These are phyloP conservation scores for Pyrenula aspistea DNA, from an alignment of 495 filamentous ascomycete genomes.

Conservation along the genomic window DNA sequence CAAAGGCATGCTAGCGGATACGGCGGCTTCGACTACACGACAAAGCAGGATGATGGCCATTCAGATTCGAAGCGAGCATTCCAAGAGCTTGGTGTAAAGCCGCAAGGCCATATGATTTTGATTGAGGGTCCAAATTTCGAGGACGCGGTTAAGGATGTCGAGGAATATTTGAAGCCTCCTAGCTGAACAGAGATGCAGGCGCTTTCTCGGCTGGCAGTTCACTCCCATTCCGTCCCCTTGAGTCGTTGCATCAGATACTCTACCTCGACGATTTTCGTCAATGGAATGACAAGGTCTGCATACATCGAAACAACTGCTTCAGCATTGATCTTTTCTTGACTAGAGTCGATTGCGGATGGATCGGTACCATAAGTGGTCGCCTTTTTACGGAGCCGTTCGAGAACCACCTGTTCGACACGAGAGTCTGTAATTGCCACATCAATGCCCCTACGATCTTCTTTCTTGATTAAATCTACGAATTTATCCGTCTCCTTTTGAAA, in stretches of 20 bases:
- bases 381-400: slow-evolving; percentile 80
- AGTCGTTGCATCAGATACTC: slow-evolving; percentile 95
- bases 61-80: slow-evolving; percentile 90
- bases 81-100: slow-evolving; percentile 80
- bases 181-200: slow-evolving; percentile 7
- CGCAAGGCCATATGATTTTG: slow-evolving; percentile 67
- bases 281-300: slow-evolving; percentile 85
- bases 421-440: slow-evolving; percentile 82
- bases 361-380: slow-evolving; percentile 92
- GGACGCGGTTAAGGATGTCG: slow-evolving; percentile 54
- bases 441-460: slow-evolving; percentile 66
- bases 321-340: slow-evolving; percentile 68
- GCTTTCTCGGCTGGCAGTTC: slow-evolving; percentile 6
- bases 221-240: slow-evolving; percentile 54
- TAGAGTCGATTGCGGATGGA: slow-evolving; percentile 51
- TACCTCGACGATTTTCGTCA: slow-evolving; percentile 95
- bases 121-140: slow-evolving; percentile 60
- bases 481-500: slow-evolving; percentile 71
- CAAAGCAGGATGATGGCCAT: slow-evolving; percentile 59
- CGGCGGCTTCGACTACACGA: slow-evolving; percentile 63
- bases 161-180: slow-evolving; percentile 50
- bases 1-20: slow-evolving; percentile 55
- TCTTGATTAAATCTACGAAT: slow-evolving; percentile 71
- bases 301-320: slow-evolving; percentile 94
- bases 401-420: slow-evolving; percentile 81